Evolutionary conservation across 1,284 basidiomycete genomes (phyloP).

Genomic region (Blastosporella zonata): DNA sequence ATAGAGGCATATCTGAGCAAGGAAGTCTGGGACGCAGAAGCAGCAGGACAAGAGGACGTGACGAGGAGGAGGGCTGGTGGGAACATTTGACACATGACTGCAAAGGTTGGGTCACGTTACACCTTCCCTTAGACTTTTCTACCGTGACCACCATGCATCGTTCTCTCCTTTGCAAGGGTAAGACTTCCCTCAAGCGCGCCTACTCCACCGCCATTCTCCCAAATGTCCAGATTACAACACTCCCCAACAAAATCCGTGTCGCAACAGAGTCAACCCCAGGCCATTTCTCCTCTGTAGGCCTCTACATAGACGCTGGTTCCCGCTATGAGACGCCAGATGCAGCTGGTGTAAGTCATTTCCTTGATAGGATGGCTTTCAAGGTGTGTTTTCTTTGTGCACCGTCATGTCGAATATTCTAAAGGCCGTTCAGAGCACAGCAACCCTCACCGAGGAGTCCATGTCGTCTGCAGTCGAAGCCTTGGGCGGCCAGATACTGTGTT

Average conservation of each 20-base stretch:
- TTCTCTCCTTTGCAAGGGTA: slow-evolving; percentile 16
- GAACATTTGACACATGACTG: slow-evolving; percentile 9
- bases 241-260: slow-evolving; percentile 90
- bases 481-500: slow-evolving; percentile 91
- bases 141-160: slow-evolving; percentile 20
- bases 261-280: slow-evolving; percentile 90
- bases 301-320: slow-evolving; percentile 93
- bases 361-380: slow-evolving; percentile 97
- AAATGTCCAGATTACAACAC: slow-evolving; percentile 67
- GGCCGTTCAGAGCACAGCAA: slow-evolving; percentile 49
- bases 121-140: slow-evolving; percentile 4
- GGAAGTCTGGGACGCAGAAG: background rate
- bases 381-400: slow-evolving; percentile 39
- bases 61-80: background rate
- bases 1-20: background rate
- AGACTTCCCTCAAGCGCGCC: slow-evolving; percentile 12
- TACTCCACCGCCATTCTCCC: slow-evolving; percentile 19
- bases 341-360: slow-evolving; percentile 86
- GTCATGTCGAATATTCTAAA: background rate
- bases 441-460: slow-evolving; percentile 74
- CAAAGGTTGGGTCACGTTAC: slow-evolving; percentile 14
- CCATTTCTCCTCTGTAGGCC: slow-evolving; percentile 92
- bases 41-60: background rate
- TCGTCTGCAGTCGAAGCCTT: slow-evolving; percentile 78
- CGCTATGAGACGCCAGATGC: slow-evolving; percentile 83